Conservation (phyloP, 768 basidiomycete species). For the Lactarius pseudohatsudake region DNA sequence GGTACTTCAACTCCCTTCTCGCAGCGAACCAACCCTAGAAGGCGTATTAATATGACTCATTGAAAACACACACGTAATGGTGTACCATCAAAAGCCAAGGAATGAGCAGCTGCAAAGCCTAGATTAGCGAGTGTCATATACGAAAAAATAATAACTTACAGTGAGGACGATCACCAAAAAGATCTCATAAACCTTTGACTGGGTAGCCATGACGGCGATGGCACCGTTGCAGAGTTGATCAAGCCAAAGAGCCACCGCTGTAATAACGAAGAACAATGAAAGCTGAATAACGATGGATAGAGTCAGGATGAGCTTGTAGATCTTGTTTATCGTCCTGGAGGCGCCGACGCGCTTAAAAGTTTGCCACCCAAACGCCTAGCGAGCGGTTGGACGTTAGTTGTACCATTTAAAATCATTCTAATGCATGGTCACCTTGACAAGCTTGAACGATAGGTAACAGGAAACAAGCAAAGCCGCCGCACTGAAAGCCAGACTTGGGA, state of each 20-base stretch:
- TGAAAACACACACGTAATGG: neutral
- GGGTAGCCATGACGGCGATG: constrained; percentile 53
- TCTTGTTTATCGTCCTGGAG: constrained; percentile 65
- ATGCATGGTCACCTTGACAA: constrained; percentile 57
- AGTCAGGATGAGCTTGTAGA: constrained; percentile 70
- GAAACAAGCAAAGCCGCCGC: constrained; percentile 58
- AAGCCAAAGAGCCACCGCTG: constrained; percentile 70
- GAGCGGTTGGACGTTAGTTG: neutral
- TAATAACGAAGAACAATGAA: constrained; percentile 74
- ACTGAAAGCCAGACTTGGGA: constrained; percentile 63
- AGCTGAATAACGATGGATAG: constrained; percentile 74
- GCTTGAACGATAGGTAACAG: constrained; percentile 65
- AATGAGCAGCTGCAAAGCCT: constrained; percentile 50
- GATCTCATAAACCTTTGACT: constrained; percentile 51
- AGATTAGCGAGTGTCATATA: constrained; percentile 16
- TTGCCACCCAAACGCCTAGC: constrained; percentile 76
- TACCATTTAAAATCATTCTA: neutral
- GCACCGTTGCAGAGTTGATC: constrained; percentile 71
- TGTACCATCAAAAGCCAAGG: constrained; percentile 68
- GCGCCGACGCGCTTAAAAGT: constrained; percentile 87
- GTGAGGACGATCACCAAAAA: constrained; percentile 55
- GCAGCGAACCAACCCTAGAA: constrained; percentile 73
- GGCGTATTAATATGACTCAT: constrained; percentile 3
- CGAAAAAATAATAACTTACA: constrained; percentile 43
- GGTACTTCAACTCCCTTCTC: constrained; percentile 59